Evolutionary conservation across 106 monocot species (phyloP).

Genomic region (Dioscorea zingiberensis): DNA sequence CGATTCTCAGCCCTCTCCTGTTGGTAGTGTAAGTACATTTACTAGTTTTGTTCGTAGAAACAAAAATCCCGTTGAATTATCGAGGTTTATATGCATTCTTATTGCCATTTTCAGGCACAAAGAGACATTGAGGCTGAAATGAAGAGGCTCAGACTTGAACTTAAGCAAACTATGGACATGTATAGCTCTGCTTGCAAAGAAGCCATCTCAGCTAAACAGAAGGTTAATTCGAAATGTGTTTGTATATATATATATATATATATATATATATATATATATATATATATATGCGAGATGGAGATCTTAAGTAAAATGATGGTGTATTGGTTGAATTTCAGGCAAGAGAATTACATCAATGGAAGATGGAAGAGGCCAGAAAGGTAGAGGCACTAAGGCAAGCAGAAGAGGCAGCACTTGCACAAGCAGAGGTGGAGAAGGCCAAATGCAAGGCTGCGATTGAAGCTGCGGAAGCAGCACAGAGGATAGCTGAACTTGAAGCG

Average conservation of each 20-base stretch:
- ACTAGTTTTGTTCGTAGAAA: not conserved
- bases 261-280: no score
- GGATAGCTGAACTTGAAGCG: constrained; percentile 26
- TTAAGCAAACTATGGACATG: constrained; percentile 40
- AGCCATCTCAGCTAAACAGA: constrained; percentile 29
- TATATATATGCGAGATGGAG: no score
- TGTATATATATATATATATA: no score
- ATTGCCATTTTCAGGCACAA: not conserved
- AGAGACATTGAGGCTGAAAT: constrained; percentile 29
- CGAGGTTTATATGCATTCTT: not conserved
- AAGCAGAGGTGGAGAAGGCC: constrained; percentile 31
- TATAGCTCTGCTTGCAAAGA: constrained; percentile 36
- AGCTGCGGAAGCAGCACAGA: constrained; percentile 24
- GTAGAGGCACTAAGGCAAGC: constrained; percentile 19
- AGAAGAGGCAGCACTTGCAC: constrained; percentile 22
- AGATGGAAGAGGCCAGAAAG: constrained; percentile 22
- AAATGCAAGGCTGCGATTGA: constrained; percentile 21
- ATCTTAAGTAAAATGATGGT: not conserved
- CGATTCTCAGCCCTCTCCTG: constrained; percentile 2
- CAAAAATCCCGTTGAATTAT: no score
- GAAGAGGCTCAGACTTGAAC: constrained; percentile 35
- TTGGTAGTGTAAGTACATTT: constrained; percentile 11
- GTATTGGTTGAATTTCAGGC: constrained; percentile 6
- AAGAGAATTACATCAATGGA: constrained; percentile 31
- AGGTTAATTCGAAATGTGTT: constrained; percentile 8